Evolutionary conservation across 495 filamentous ascomycete species (phyloP).

Genomic region (Penicillium coprophilum): DNA sequence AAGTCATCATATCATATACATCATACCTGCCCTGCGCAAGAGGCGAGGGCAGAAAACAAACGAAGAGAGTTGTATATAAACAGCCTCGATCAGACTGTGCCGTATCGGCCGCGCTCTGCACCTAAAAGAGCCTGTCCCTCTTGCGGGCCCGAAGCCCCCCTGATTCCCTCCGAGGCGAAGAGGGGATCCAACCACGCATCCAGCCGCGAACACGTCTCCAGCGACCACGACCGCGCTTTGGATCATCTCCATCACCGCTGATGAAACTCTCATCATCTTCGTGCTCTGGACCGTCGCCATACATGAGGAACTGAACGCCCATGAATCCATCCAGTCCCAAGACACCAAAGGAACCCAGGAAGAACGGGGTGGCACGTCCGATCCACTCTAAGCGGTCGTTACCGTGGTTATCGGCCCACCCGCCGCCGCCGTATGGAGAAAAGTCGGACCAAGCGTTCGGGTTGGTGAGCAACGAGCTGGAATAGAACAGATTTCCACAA

Average conservation of each 20-base stretch:
- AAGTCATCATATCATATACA: slow-evolving; percentile 23
- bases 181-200: slow-evolving; percentile 71
- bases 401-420: slow-evolving; percentile 63
- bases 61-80: slow-evolving; percentile 3
- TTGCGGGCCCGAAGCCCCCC: slow-evolving; percentile 10
- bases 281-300: slow-evolving; percentile 45
- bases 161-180: slow-evolving; percentile 31
- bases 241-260: slow-evolving; percentile 28
- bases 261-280: slow-evolving; percentile 25
- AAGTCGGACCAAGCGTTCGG: slow-evolving; percentile 65
- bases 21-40: slow-evolving; percentile 9
- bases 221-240: slow-evolving; percentile 40
- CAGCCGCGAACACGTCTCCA: slow-evolving; percentile 62
- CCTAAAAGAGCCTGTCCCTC: slow-evolving; percentile 39
- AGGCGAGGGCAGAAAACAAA: neutral
- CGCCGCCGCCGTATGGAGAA: slow-evolving; percentile 61
- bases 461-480: slow-evolving; percentile 62
- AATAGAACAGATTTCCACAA: slow-evolving; percentile 72
- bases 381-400: slow-evolving; percentile 60
- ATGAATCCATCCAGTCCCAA: slow-evolving; percentile 64
- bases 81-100: slow-evolving; percentile 31
- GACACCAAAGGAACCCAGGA: slow-evolving; percentile 69
- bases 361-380: slow-evolving; percentile 61
- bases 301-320: slow-evolving; percentile 64
- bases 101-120: slow-evolving; percentile 35